Percentiles rank a stretch among this genome's conserved stretches.
Conservation (phyloP, 2,329 filamentous ascomycete genomes). For the Lachnellula suecica region DNA sequence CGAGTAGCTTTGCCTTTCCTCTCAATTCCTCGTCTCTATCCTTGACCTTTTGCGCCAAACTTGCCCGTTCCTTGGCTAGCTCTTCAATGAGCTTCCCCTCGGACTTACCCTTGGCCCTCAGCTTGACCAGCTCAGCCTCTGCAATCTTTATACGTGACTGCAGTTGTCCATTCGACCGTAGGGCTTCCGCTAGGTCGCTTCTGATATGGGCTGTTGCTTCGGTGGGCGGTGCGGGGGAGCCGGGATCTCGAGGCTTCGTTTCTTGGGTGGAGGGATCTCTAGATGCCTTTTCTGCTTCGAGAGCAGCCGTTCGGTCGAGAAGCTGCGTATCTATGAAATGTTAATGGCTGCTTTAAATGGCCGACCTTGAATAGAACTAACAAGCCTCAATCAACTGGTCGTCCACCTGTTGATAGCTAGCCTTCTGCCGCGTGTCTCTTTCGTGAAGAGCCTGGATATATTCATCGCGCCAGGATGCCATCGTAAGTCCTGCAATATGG, state of each 20-base stretch:
- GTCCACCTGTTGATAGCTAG: conserved; percentile 56
- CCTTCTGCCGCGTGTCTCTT: conserved; percentile 67
- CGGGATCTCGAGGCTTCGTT: conserved; percentile 25
- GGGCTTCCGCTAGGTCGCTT: conserved; percentile 72
- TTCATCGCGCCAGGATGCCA: conserved; percentile 68
- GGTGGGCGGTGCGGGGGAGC: conserved; percentile 26
- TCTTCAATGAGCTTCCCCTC: conserved; percentile 61
- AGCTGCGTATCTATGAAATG: conserved; percentile 58
- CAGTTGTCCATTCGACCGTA: conserved; percentile 70
- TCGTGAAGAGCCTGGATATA: conserved; percentile 75
- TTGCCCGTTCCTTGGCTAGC: conserved; percentile 61
- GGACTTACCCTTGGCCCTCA: conserved; percentile 59
- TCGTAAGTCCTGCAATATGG: conserved; percentile 15
- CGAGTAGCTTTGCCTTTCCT: conserved; percentile 79
- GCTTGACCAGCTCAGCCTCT: conserved; percentile 61
- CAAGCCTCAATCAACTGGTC: conserved; percentile 76
- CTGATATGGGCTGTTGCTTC: conserved; percentile 50
- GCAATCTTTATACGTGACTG: conserved; percentile 62
- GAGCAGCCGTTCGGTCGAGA: conserved; percentile 63
- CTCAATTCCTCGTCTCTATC: conserved; percentile 84
- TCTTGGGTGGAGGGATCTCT: conserved; percentile 27
- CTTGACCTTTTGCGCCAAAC: conserved; percentile 64
- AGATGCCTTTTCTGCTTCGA: conserved; percentile 57
- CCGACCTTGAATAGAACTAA: conserved; percentile 41
- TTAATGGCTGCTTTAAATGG: not conserved